phyloP scores from a whole-genome alignment of 495 filamentous ascomycete species.

The Astrocystis sublimbata region DNA sequence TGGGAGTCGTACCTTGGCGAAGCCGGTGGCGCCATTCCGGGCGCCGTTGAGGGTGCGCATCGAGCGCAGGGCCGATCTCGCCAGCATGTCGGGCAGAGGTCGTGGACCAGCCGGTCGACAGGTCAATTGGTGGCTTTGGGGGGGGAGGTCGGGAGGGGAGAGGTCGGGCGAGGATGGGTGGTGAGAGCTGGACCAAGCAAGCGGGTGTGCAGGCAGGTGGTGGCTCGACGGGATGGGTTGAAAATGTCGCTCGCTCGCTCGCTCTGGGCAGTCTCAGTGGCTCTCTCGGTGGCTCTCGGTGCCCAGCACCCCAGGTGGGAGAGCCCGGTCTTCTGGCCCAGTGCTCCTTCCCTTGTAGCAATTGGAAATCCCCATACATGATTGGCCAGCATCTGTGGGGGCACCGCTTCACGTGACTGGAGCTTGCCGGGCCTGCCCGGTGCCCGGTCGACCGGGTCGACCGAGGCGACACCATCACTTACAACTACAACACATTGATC shows the following conservation, averaged over 20 bases:
- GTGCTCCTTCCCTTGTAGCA: conserved; percentile 39
- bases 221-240: too few relatives aligned
- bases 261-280: too few relatives aligned
- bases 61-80: conserved; percentile 78
- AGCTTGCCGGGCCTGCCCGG: neutral
- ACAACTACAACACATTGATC: too few relatives aligned
- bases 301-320: too few relatives aligned
- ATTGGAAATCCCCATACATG: conserved; percentile 35
- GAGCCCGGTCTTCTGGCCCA: too few relatives aligned
- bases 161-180: conserved; percentile 30
- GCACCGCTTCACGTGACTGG: conserved; percentile 5
- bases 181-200: conserved; percentile 24
- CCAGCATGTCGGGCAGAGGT: conserved; percentile 70
- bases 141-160: conserved; percentile 34
- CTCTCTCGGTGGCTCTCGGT: too few relatives aligned
- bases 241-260: too few relatives aligned
- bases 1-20: conserved; percentile 62
- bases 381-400: conserved; percentile 8
- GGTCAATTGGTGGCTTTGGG: conserved; percentile 36
- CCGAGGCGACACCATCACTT: too few relatives aligned
- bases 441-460: neutral
- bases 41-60: conserved; percentile 74
- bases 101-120: conserved; percentile 32
- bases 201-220: too few relatives aligned
- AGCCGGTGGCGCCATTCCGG: conserved; percentile 59